Percentiles rank a stretch among this genome's conserved stretches.
phyloP scores from a whole-genome alignment of 768 basidiomycete genomes.

The Leucocoprinus sp. region DNA sequence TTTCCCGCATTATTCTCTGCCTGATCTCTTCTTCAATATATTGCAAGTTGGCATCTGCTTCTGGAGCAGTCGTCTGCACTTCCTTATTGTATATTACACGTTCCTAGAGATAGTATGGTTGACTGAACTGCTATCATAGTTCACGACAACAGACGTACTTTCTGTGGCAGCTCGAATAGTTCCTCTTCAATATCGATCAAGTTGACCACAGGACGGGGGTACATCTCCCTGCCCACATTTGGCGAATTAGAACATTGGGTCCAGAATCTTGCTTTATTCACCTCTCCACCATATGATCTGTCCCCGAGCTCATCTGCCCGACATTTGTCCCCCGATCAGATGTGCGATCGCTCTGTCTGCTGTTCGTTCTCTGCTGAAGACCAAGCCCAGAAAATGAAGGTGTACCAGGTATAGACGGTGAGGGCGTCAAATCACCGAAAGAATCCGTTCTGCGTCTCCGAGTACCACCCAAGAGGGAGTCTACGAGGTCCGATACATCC shows the following conservation, averaged over 20 bases:
- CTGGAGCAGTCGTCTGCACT: constrained; percentile 66
- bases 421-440: constrained; percentile 60
- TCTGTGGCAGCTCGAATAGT: constrained; percentile 82
- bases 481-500: constrained; percentile 69
- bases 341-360: constrained; percentile 59
- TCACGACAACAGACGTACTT: constrained; percentile 36
- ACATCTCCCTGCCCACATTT: constrained; percentile 39
- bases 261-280: constrained; percentile 24
- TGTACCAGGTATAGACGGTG: constrained; percentile 50
- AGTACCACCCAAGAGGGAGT: constrained; percentile 43
- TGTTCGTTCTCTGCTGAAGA: constrained; percentile 47
- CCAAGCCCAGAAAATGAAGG: constrained; percentile 24
- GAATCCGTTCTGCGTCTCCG: constrained; percentile 34
- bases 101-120: constrained; percentile 37
- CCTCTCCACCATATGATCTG: constrained; percentile 67
- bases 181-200: constrained; percentile 88
- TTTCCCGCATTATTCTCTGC: constrained; percentile 58
- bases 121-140: constrained; percentile 1
- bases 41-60: constrained; percentile 36
- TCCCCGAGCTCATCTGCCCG: constrained; percentile 40
- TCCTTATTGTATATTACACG: constrained; percentile 80
- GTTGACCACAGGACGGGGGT: constrained; percentile 61
- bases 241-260: constrained; percentile 1
- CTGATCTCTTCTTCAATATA: constrained; percentile 68
- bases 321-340: constrained; percentile 34